Conservation (phyloP, 1,284 basidiomycete species). For the Trichosporon inkin region DNA sequence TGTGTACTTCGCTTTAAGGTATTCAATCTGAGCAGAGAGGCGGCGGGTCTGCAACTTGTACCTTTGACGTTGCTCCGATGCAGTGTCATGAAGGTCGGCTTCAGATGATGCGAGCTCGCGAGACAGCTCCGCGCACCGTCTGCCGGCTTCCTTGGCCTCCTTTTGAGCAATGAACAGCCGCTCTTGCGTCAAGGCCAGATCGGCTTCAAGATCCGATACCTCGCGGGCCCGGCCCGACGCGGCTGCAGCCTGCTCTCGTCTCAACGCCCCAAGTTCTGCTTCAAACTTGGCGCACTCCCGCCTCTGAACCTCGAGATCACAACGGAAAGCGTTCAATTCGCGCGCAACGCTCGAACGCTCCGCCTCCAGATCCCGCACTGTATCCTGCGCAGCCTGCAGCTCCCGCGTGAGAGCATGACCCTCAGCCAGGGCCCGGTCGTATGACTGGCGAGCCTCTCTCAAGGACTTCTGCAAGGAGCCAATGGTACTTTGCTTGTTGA, state of each 20-base stretch:
- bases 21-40: conserved; percentile 62
- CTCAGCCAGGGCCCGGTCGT: not conserved
- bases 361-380: not conserved
- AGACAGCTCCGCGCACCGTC: not conserved
- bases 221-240: not conserved
- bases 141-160: conserved; percentile 23
- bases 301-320: conserved; percentile 47
- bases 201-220: not conserved
- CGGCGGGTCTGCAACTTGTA: conserved; percentile 39
- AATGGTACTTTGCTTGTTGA: not conserved
- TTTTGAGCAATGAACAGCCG: conserved; percentile 15
- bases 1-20: conserved; percentile 85
- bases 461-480: not conserved
- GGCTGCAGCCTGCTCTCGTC: conserved; percentile 31
- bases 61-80: conserved; percentile 26
- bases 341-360: not conserved
- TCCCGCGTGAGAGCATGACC: not conserved
- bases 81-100: not conserved
- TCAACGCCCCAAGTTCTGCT: conserved; percentile 61
- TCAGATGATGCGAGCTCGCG: not conserved
- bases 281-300: conserved; percentile 54
- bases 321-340: conserved; percentile 38
- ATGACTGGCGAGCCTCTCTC: not conserved
- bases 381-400: not conserved
- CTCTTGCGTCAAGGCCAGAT: conserved; percentile 10